phyloP scores from a whole-genome alignment of 768 basidiomycete genomes.

The Pleurotus sapidus region DNA sequence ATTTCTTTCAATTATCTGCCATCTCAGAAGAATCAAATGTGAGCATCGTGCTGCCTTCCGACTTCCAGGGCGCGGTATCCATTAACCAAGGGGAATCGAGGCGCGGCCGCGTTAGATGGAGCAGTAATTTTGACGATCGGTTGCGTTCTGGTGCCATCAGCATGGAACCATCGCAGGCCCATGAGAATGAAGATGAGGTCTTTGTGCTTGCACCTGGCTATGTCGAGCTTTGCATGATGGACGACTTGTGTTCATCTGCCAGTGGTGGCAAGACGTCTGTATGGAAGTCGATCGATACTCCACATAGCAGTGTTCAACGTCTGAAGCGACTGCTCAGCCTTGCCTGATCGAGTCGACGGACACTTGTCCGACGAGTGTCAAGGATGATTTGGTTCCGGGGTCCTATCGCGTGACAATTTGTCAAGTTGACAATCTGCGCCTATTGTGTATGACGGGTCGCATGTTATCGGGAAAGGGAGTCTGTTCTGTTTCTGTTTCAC shows the following conservation, averaged over 20 bases:
- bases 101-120: conserved; percentile 8
- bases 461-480: too few species aligned
- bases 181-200: conserved; percentile 11
- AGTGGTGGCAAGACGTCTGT: not conserved
- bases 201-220: conserved; percentile 11
- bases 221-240: conserved; percentile 10
- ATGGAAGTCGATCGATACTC: conserved; percentile 2
- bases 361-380: not conserved
- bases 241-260: not conserved
- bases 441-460: not conserved
- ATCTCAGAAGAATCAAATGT: conserved; percentile 12
- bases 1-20: conserved; percentile 11
- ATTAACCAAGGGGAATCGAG: conserved; percentile 10
- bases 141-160: conserved; percentile 10
- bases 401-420: too few species aligned
- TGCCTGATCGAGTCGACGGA: not conserved
- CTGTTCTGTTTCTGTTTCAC: too few species aligned
- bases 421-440: not conserved
- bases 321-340: conserved; percentile 6
- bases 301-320: not conserved
- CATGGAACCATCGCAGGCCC: conserved; percentile 7
- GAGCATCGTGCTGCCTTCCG: conserved; percentile 9
- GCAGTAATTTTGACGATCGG: conserved; percentile 5
- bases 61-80: conserved; percentile 9
- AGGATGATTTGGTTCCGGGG: too few species aligned